Conservation (phyloP, 257 asterid species). For the Craterostigma plantagineum region DNA sequence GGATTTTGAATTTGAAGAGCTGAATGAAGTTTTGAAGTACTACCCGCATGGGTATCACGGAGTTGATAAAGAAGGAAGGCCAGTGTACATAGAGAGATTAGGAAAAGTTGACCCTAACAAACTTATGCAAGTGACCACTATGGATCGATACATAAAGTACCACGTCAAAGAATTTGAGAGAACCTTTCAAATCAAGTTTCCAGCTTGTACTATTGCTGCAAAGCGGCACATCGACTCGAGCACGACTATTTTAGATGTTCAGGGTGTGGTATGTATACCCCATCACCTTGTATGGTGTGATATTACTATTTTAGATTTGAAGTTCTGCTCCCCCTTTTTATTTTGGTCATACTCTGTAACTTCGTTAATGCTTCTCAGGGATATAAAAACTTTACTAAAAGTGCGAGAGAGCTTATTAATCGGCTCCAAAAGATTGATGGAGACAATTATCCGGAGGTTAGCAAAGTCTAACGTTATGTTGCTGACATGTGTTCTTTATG, state of each 20-base stretch:
- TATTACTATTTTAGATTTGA: not conserved
- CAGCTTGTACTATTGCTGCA: constrained; percentile 93
- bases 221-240: constrained; percentile 88
- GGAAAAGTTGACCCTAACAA: constrained; percentile 77
- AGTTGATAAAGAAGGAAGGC: constrained; percentile 92
- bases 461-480: not conserved
- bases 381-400: constrained; percentile 67
- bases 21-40: constrained; percentile 60
- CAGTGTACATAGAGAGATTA: constrained; percentile 74
- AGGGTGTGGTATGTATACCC: constrained; percentile 68
- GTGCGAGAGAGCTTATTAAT: constrained; percentile 72
- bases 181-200: constrained; percentile 65
- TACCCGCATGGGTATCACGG: constrained; percentile 98
- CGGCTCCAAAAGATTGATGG: constrained; percentile 91
- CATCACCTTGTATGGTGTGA: not conserved
- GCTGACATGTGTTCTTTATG: constrained; percentile 6
- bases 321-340: not conserved
- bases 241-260: constrained; percentile 94
- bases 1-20: constrained; percentile 81
- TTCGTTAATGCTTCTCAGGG: constrained; percentile 28
- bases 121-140: constrained; percentile 84
- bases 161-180: constrained; percentile 86
- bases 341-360: constrained; percentile 1
- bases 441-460: constrained; percentile 89
- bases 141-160: constrained; percentile 73